Percentiles rank a stretch among this genome's conserved stretches.
Conservation (phyloP, 73 alveolate genomes). For the Durusdinium trenchii region DNA sequence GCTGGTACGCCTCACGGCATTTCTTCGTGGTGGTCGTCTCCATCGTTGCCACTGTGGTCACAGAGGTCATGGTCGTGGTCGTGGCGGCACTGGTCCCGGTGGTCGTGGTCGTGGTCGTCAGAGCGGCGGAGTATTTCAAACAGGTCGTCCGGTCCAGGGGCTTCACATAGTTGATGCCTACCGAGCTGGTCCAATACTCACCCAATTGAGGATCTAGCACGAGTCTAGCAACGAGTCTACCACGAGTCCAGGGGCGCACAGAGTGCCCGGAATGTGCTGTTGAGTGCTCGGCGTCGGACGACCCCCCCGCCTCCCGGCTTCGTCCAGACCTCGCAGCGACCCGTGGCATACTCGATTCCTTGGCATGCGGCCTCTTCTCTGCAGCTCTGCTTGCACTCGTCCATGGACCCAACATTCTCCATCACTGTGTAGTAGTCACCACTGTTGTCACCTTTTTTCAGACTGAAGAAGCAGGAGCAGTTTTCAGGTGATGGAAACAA, state of each 20-base stretch:
- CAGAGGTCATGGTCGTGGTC: constrained; percentile 10
- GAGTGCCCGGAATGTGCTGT: no score
- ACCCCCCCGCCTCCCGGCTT: no score
- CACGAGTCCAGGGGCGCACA: no score
- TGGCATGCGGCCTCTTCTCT: constrained; percentile 62
- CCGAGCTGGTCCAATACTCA: constrained; percentile 21
- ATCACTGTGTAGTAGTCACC: no score
- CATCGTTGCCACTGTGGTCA: not conserved
- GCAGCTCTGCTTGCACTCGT: constrained; percentile 72
- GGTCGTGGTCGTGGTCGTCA: not conserved
- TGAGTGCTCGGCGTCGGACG: no score
- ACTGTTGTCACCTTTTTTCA: no score
- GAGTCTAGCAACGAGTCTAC: no score
- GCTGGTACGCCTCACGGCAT: constrained; percentile 10
- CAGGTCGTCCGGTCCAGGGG: constrained; percentile 16
- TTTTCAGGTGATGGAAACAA: no score
- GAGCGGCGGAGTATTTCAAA: not conserved
- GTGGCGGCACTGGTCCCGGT: constrained; percentile 25
- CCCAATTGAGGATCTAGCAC: no score
- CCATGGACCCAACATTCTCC: not conserved
- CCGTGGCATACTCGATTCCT: constrained; percentile 46
- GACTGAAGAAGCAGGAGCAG: no score
- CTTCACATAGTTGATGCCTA: constrained; percentile 47
- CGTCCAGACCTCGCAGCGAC: constrained; percentile 38
- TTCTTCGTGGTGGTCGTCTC: constrained; percentile 13